Evolutionary conservation across 106 monocot species (phyloP).

Genomic region (Hemerocallis citrina): DNA sequence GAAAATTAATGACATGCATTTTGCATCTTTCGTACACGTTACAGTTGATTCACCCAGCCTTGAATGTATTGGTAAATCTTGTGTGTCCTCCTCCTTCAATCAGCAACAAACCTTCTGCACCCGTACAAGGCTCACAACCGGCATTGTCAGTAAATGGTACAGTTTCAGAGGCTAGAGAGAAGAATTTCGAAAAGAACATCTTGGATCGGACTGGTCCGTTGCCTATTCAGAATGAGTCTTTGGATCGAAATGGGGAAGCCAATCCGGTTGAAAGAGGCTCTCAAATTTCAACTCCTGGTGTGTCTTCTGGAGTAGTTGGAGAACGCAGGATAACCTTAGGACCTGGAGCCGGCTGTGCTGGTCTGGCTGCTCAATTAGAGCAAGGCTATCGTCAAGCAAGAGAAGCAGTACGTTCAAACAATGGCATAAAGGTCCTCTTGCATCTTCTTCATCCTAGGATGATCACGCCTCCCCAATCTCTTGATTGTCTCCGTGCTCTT

Average conservation of each 20-base stretch:
- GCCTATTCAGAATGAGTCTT: slow-evolving; percentile 29
- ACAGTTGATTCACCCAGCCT: slow-evolving; percentile 81
- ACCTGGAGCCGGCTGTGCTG: slow-evolving; percentile 84
- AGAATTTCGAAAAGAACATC: slow-evolving; percentile 34
- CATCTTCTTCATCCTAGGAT: slow-evolving; percentile 87
- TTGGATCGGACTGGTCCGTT: slow-evolving; percentile 27
- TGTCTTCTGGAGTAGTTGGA: slow-evolving; percentile 65
- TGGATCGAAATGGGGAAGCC: slow-evolving; percentile 42
- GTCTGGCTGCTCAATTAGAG: slow-evolving; percentile 90
- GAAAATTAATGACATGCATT: not conserved
- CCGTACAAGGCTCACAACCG: slow-evolving; percentile 45
- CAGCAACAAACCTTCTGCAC: slow-evolving; percentile 61
- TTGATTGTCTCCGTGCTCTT: slow-evolving; percentile 81
- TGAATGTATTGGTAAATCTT: slow-evolving; percentile 85
- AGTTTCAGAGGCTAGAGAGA: slow-evolving; percentile 47
- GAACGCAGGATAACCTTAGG: slow-evolving; percentile 90
- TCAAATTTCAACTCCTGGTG: slow-evolving; percentile 10
- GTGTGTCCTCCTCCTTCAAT: slow-evolving; percentile 96
- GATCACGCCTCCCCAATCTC: slow-evolving; percentile 67
- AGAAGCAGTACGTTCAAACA: slow-evolving; percentile 88
- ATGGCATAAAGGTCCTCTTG: slow-evolving; percentile 93
- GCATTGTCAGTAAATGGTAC: slow-evolving; percentile 25
- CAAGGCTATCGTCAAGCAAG: slow-evolving; percentile 91
- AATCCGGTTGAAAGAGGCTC: slow-evolving; percentile 28
- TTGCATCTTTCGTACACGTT: slow-evolving; percentile 2